Evolutionary conservation across 495 filamentous ascomycete species (phyloP), one percentile per base, ranked within the genome.

Genomic region (Apiosordaria backusii): DNA sequence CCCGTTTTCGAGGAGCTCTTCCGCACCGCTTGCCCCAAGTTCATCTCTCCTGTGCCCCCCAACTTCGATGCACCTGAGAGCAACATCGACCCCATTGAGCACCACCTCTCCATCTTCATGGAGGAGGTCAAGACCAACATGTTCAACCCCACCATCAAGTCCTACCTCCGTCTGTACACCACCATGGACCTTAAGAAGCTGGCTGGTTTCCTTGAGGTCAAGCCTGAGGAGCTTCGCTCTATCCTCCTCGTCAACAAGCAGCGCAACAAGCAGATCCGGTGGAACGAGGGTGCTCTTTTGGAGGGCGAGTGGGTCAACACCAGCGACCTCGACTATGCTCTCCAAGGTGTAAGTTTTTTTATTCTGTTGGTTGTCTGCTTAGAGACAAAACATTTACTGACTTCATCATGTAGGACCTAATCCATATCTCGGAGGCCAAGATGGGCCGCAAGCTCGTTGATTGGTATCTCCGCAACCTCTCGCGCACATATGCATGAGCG

Each of bases 111-210:
- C 73, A 90, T 98, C 81, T 99, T 99, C 84, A 97, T 99, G 94
- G 92, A 97, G 67, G 95, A 98, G 83, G 93, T 99, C 74, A 96
- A 95, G 87, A 91, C 86, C 68, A 97, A 97, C 85, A 98, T 97
- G 81, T 89, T 89, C 82, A 92, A 90, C 76, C 95, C 95, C 50
- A 97, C 93, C 50, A 86, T 99, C 72, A 96, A 94, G 82, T 97
- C 93, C 62, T 99, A 98, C 84, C 87, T 99, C 65, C 95, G 96
- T 77, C 92, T 99, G 63, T 99, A 99, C 85, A 98, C 96, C 52
- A 99, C 96, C 67, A 97, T 98, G 92, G 95, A 99, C 75, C 82
- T 99, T 68, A 94, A 96, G 84, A 99, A 99, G 82, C 87, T 99
- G 63, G 94, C 95, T 64, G 93, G 92, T 61, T 98, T 99, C 86